Evolutionary conservation across 495 filamentous ascomycete genomes (phyloP).

Genomic region (Neurospora tetrasperma): DNA sequence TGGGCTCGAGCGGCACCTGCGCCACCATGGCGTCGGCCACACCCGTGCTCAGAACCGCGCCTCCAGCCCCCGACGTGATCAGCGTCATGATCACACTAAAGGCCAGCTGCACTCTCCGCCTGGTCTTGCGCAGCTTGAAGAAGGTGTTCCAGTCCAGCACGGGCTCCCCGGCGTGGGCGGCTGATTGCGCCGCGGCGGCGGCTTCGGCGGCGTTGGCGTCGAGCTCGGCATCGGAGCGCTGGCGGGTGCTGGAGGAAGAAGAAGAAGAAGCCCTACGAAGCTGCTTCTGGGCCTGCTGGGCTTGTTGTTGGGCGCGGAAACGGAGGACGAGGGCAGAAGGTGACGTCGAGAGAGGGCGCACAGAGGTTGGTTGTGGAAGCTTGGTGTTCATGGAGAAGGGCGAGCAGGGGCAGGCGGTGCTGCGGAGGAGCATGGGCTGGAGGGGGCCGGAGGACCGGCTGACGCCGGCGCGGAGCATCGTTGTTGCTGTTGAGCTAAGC

Average conservation of each 20-base stretch:
- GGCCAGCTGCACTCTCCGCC: constrained; percentile 70
- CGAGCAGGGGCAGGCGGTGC: constrained; percentile 18
- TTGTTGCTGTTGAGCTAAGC: constrained; percentile 23
- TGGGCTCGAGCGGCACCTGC: constrained; percentile 69
- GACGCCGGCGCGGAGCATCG: constrained; percentile 23
- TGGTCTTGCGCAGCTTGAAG: constrained; percentile 76
- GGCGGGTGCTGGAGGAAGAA: not conserved
- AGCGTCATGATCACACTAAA: constrained; percentile 58
- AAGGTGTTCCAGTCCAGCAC: constrained; percentile 84
- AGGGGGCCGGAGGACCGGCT: constrained; percentile 17
- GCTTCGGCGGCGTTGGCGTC: constrained; percentile 15
- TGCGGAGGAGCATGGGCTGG: constrained; percentile 21
- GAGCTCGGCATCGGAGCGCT: constrained; percentile 15
- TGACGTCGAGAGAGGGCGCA: constrained; percentile 10
- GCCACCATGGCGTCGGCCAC: constrained; percentile 58
- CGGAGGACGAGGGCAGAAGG: constrained; percentile 7
- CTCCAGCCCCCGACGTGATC: constrained; percentile 48
- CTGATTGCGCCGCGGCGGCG: constrained; percentile 13
- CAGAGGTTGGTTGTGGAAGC: not conserved
- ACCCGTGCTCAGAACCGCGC: constrained; percentile 49
- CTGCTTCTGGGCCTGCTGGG: constrained; percentile 3
- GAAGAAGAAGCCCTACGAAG: constrained; percentile 2
- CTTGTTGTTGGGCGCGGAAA: constrained; percentile 4
- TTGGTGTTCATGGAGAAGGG: constrained; percentile 11
- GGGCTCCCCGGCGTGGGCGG: constrained; percentile 15